These are phyloP conservation scores for Forsythia suspensa DNA, from an alignment of 257 asterid genomes.

Conservation along the genomic window DNA sequence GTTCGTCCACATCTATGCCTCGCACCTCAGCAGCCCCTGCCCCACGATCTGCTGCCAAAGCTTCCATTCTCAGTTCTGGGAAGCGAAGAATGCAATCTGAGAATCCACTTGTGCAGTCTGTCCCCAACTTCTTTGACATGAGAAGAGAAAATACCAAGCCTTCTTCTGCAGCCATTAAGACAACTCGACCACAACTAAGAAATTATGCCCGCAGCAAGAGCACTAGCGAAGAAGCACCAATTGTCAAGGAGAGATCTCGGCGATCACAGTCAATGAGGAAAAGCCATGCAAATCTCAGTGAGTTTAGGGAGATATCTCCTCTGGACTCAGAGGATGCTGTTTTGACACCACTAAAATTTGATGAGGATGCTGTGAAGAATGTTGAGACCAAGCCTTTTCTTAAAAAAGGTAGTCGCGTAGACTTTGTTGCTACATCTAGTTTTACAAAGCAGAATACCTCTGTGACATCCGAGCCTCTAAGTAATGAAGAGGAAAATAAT, in stretches of 20 bases:
- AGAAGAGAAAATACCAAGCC: constrained; percentile 82
- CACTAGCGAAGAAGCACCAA: constrained; percentile 50
- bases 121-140: constrained; percentile 78
- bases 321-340: constrained; percentile 52
- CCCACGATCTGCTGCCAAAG: constrained; percentile 57
- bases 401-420: constrained; percentile 59
- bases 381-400: constrained; percentile 53
- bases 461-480: constrained; percentile 34
- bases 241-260: constrained; percentile 67
- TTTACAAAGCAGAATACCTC: constrained; percentile 48
- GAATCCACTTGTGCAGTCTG: constrained; percentile 88
- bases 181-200: constrained; percentile 58
- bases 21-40: constrained; percentile 57
- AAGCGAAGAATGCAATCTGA: constrained; percentile 73
- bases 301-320: constrained; percentile 42
- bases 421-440: constrained; percentile 47
- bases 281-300: constrained; percentile 52
- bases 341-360: constrained; percentile 55
- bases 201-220: constrained; percentile 67
- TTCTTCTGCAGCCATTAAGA: constrained; percentile 55
- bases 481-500: constrained; percentile 49
- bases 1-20: constrained; percentile 54
- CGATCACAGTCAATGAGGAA: constrained; percentile 60
- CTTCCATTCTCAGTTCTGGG: constrained; percentile 45
- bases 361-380: constrained; percentile 46